Percentiles rank a stretch among this genome's conserved stretches.
Conservation (phyloP, 257 asterid genomes). For the Mitragyna speciosa region DNA sequence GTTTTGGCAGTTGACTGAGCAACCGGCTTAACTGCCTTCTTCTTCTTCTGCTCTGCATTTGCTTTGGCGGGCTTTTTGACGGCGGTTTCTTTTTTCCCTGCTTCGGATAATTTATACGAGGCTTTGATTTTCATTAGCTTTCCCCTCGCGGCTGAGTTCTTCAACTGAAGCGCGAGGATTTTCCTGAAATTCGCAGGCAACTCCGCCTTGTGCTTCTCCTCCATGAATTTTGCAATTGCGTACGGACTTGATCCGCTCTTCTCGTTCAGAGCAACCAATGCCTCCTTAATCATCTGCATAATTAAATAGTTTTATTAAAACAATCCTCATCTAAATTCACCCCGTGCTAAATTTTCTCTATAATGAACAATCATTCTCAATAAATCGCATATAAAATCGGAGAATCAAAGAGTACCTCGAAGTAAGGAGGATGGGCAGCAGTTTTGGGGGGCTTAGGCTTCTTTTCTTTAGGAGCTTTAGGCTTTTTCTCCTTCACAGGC, state of each 20-base stretch:
- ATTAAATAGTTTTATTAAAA: background rate
- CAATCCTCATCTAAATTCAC: background rate
- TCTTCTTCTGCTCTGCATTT: slow-evolving; percentile 8
- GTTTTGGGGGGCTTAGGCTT: slow-evolving; percentile 47
- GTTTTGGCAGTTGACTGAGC: slow-evolving; percentile 17
- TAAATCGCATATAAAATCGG: background rate
- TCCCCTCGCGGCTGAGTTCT: slow-evolving; percentile 59
- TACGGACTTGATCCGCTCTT: slow-evolving; percentile 67
- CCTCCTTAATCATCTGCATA: slow-evolving; percentile 73
- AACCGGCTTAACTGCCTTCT: background rate
- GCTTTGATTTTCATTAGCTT: slow-evolving; percentile 69
- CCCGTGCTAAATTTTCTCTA: background rate
- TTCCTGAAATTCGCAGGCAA: slow-evolving; percentile 68
- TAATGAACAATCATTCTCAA: background rate
- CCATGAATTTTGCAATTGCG: slow-evolving; percentile 72
- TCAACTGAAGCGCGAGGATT: slow-evolving; percentile 57
- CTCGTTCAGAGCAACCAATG: slow-evolving; percentile 54
- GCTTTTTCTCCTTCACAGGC: slow-evolving; percentile 49
- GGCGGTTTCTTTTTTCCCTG: slow-evolving; percentile 33
- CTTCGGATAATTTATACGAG: slow-evolving; percentile 57
- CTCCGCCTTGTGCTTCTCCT: slow-evolving; percentile 59
- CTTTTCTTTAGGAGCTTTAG: slow-evolving; percentile 50
- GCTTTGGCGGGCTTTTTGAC: slow-evolving; percentile 25
- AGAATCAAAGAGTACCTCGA: slow-evolving; percentile 37
- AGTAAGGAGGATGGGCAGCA: slow-evolving; percentile 69